Percentiles rank a stretch among this genome's conserved stretches.
phyloP scores from a whole-genome alignment of 139 green algal species.

The Closterium sp. region DNA sequence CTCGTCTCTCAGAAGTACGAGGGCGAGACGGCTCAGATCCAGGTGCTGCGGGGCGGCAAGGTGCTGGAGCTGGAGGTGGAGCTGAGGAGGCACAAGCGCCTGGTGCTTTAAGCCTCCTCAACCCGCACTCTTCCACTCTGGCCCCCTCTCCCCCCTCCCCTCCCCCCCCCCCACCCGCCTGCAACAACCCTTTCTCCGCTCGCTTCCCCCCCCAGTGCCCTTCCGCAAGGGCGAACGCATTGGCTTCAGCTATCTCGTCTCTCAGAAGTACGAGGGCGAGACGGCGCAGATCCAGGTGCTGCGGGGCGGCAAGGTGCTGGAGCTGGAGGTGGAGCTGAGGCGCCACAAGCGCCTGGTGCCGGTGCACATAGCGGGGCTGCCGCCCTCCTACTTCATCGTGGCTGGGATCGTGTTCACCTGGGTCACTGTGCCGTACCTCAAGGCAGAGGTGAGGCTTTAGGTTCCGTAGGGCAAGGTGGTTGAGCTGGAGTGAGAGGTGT shows the following conservation, averaged over 20 bases:
- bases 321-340: slow-evolving; percentile 46
- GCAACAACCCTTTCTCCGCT: too few relatives aligned
- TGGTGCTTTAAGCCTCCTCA: slow-evolving; percentile 45
- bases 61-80: slow-evolving; percentile 48
- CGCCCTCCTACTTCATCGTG: slow-evolving; percentile 86
- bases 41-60: slow-evolving; percentile 54
- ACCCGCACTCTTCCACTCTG: too few relatives aligned
- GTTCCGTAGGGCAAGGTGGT: too few relatives aligned
- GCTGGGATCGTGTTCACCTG: slow-evolving; percentile 79
- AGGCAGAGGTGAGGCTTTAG: not conserved
- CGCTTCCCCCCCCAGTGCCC: slow-evolving; percentile 62
- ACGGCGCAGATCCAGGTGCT: slow-evolving; percentile 46
- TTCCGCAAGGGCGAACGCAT: slow-evolving; percentile 93
- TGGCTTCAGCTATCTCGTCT: slow-evolving; percentile 90
- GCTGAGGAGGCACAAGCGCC: not conserved
- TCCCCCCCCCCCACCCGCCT: too few relatives aligned
- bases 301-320: slow-evolving; percentile 43
- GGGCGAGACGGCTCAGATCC: slow-evolving; percentile 28
- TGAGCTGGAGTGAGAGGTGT: too few relatives aligned
- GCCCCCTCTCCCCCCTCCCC: too few relatives aligned
- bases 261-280: slow-evolving; percentile 77
- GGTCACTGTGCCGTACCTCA: not conserved
- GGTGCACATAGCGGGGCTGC: slow-evolving; percentile 70
- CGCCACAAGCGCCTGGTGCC: slow-evolving; percentile 53
- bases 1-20: slow-evolving; percentile 90